phyloP scores from a whole-genome alignment of 495 filamentous ascomycete species.

The Cercophora samala region DNA sequence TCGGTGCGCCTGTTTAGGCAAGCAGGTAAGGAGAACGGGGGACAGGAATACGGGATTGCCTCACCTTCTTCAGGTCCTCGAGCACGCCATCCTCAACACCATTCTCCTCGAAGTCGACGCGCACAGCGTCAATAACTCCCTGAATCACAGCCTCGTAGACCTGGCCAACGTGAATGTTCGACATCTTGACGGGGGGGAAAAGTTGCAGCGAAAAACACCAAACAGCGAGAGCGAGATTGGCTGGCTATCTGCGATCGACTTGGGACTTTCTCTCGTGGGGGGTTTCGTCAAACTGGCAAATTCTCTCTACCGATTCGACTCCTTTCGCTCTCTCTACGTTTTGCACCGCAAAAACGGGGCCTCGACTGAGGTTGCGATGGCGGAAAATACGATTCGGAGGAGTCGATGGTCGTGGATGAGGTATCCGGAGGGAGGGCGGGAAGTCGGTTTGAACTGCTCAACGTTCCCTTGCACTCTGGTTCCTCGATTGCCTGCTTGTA shows the following conservation, averaged over 20 bases:
- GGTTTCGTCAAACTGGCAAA: background rate
- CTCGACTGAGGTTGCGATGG: background rate
- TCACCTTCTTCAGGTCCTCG: conserved; percentile 78
- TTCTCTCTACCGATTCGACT: background rate
- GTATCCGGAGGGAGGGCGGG: background rate
- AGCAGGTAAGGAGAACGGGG: background rate
- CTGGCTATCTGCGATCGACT: background rate
- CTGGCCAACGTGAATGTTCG: conserved; percentile 57
- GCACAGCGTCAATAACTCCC: conserved; percentile 81
- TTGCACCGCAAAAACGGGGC: background rate
- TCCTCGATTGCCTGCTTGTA: conserved; percentile 9
- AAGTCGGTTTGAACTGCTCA: background rate
- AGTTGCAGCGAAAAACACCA: background rate
- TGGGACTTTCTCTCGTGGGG: background rate
- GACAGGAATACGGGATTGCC: conserved; percentile 22
- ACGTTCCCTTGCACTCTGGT: background rate
- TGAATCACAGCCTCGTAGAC: conserved; percentile 89
- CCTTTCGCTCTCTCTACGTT: background rate
- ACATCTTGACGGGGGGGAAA: conserved; percentile 41
- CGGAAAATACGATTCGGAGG: background rate
- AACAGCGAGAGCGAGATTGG: background rate
- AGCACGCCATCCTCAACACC: conserved; percentile 84
- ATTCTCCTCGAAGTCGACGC: conserved; percentile 94
- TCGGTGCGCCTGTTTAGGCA: background rate
- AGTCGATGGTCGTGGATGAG: background rate